Evolutionary conservation across 345 rosid species (phyloP).

Genomic region (Bruguiera sexangula): DNA sequence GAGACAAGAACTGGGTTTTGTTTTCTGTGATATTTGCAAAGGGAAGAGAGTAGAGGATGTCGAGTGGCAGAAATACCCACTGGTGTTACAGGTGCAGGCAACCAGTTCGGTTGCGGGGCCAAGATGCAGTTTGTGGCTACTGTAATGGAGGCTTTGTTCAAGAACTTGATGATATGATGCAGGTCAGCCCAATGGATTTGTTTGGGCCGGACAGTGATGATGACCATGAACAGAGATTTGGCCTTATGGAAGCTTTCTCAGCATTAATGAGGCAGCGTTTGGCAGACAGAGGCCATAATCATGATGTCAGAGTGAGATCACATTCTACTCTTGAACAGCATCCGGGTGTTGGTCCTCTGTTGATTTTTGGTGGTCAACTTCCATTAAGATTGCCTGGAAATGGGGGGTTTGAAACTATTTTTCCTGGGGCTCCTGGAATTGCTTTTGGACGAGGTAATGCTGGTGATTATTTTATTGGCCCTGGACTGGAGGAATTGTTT

Average conservation of each 20-base stretch:
- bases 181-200: constrained; percentile 42
- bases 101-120: constrained; percentile 57
- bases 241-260: constrained; percentile 79
- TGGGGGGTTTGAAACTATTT: constrained; percentile 64
- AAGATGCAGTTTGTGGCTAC: constrained; percentile 52
- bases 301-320: constrained; percentile 50
- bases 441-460: constrained; percentile 50
- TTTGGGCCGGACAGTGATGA: constrained; percentile 50
- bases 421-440: constrained; percentile 31
- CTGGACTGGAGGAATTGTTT: constrained; percentile 37
- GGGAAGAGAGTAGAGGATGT: constrained; percentile 56
- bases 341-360: constrained; percentile 56
- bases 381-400: constrained; percentile 68
- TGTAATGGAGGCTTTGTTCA: constrained; percentile 84
- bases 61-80: constrained; percentile 73
- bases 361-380: constrained; percentile 80
- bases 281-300: constrained; percentile 53
- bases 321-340: constrained; percentile 49
- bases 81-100: constrained; percentile 88
- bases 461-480: constrained; percentile 25
- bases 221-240: constrained; percentile 51
- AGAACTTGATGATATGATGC: constrained; percentile 70
- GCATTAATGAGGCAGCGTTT: constrained; percentile 67
- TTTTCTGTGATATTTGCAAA: constrained; percentile 9
- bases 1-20: constrained; percentile 10